These are phyloP conservation scores for Odonthalia washingtoniensis DNA, from an alignment of 31 red algal genomes.

Conservation along the genomic window DNA sequence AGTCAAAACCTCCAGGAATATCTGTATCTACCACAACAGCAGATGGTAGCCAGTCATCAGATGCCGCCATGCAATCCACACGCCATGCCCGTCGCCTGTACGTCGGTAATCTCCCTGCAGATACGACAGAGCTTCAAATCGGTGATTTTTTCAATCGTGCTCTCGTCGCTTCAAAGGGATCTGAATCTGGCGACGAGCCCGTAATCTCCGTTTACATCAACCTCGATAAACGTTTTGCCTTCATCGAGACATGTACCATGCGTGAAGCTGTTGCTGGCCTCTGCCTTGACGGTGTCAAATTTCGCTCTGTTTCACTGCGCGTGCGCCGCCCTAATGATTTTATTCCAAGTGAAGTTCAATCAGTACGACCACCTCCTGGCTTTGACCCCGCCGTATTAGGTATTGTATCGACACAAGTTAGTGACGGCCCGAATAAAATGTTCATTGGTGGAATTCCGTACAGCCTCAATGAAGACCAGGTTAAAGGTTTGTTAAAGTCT, in stretches of 20 bases:
- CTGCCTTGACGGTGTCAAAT: conserved; percentile 85
- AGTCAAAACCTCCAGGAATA: background rate
- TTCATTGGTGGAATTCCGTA: conserved; percentile 96
- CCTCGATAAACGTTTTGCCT: conserved; percentile 90
- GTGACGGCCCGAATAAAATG: conserved; percentile 91
- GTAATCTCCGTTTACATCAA: conserved; percentile 94
- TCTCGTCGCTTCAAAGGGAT: conserved; percentile 58
- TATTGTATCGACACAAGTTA: conserved; percentile 91
- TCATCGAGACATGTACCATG: conserved; percentile 83
- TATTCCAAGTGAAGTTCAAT: conserved; percentile 36
- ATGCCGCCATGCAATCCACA: conserved; percentile 56
- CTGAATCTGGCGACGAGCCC: conserved; percentile 66
- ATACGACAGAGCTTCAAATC: conserved; percentile 76
- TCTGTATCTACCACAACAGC: background rate
- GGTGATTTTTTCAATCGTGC: conserved; percentile 85
- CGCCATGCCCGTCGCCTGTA: conserved; percentile 89
- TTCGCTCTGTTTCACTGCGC: conserved; percentile 77
- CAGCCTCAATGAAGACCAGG: conserved; percentile 84
- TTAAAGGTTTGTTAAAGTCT: conserved; percentile 75
- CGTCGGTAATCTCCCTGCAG: conserved; percentile 87
- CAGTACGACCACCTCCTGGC: conserved; percentile 40
- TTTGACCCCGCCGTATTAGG: conserved; percentile 77
- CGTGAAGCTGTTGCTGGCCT: conserved; percentile 78
- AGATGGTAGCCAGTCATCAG: background rate
- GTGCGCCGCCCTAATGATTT: conserved; percentile 91